Base-by-base conservation (phyloP, 2,329 filamentous ascomycete species). In the Diaporthe sp. region DNA sequence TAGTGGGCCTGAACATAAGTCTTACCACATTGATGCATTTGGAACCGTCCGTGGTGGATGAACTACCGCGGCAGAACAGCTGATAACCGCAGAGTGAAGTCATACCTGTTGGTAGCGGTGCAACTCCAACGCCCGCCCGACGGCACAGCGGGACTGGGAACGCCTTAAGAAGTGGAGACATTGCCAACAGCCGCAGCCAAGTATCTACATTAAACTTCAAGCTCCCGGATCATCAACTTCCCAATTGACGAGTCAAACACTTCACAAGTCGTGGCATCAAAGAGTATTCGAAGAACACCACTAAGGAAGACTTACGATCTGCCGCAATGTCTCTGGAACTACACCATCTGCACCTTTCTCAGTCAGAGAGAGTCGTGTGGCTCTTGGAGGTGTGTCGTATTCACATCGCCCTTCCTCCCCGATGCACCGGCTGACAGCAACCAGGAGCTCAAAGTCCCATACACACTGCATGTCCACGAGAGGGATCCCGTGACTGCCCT, bases 301-400 rank as follows among this genome's bases (percentile, higher is more conserved):
- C 1, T 6, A 6, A 25, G 13, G 33, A 38, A 38, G 12, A 28
- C 28, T 25, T 9, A 50, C 3, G 13, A 19, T 19, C 9, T 17
- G 47, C n/a, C n/a, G 33, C 12, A 5, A 77, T 75, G 77, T 71
- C 58, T 57, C 80, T 89, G 57, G 82, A 81, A 40, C 77, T 90
- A 28, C 88, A 91, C 78, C 89, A 91, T 77, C 86, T 91, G n/a
- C 83, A 85, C 60, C 78, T 85, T 80, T 91, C 89, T 15, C 90
- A 93, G 80, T 92, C 90, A 47, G 91, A 93, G 80, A 90, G 92
- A 54, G 86, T 93, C 69, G 83, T 89, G 78, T 93, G 89, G 87
- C 87, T 93, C 60, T 90, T 90, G 80, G 91, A 93, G 81, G 74
- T 76, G 19, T n/a, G 72, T 17, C n/a, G 5, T n/a, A 1, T 28